Conservation (phyloP, 768 basidiomycete genomes). For the Tephrocybe sp. region DNA sequence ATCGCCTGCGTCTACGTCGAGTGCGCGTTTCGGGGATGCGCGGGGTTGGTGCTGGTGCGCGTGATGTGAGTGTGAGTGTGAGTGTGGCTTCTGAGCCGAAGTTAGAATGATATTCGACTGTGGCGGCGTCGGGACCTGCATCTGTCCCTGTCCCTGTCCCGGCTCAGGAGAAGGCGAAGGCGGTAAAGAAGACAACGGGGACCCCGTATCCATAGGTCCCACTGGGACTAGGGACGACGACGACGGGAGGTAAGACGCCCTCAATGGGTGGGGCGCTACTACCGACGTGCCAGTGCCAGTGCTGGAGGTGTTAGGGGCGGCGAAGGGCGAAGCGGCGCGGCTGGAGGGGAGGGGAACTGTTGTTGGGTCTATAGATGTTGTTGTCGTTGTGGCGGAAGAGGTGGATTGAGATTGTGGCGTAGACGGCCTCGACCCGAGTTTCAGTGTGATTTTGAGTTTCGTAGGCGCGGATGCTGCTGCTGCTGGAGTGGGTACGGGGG, state of each 20-base stretch:
- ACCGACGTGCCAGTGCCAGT: background rate
- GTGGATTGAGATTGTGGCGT: conserved; percentile 5
- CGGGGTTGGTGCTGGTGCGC: conserved; percentile 21
- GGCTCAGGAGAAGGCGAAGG: background rate
- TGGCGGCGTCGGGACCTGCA: background rate
- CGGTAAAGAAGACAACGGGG: background rate
- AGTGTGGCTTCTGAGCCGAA: background rate
- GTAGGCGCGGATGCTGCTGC: too few species aligned
- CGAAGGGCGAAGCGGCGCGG: conserved; percentile 8
- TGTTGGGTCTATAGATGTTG: conserved; percentile 15
- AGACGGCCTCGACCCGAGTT: conserved; percentile 14
- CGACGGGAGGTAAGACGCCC: conserved; percentile 13
- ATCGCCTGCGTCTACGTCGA: conserved; percentile 27
- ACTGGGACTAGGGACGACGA: too few species aligned
- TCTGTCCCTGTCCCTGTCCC: too few species aligned
- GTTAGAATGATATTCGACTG: too few species aligned
- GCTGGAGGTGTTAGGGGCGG: conserved; percentile 1
- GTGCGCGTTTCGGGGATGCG: conserved; percentile 30
- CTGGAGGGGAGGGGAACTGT: conserved; percentile 10
- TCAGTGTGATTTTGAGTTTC: conserved; percentile 28
- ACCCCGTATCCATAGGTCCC: too few species aligned
- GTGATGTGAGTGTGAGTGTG: background rate
- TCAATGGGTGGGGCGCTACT: conserved; percentile 15
- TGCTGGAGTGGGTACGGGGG: background rate
- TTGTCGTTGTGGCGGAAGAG: background rate